phyloP scores from a whole-genome alignment of 2,329 filamentous ascomycete species.

The Cladosporium sp. region DNA sequence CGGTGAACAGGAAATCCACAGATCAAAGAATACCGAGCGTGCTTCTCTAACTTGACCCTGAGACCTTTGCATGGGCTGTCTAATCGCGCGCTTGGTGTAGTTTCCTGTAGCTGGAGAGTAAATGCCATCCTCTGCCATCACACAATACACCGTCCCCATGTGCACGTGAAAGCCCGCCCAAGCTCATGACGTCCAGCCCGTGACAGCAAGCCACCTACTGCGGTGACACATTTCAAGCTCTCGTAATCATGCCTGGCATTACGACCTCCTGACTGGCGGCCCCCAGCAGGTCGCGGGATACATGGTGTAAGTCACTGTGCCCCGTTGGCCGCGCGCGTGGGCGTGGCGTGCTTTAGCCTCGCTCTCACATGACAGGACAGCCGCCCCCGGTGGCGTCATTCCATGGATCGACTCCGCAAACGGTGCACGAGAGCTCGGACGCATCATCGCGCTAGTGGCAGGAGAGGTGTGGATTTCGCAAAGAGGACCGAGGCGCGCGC shows the following conservation, averaged over 20 bases:
- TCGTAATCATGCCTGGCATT: background rate
- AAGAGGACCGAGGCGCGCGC: conserved; percentile 5
- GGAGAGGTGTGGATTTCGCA: background rate
- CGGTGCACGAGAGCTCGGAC: conserved; percentile 2
- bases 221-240: background rate
- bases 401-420: conserved; percentile 9
- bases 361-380: conserved; percentile 6
- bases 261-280: background rate
- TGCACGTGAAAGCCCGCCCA: background rate
- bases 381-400: background rate
- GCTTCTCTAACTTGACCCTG: background rate
- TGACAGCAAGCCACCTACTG: background rate
- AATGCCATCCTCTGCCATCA: conserved; percentile 4
- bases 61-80: background rate
- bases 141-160: background rate
- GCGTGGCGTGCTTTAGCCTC: conserved; percentile 3
- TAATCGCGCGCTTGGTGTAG: background rate
- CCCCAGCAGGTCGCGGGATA: background rate
- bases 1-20: conserved; percentile 12
- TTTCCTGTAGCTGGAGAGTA: conserved; percentile 7
- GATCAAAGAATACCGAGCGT: background rate
- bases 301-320: background rate
- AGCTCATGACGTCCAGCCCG: background rate
- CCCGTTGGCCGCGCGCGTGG: background rate
- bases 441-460: background rate